phyloP scores from a whole-genome alignment of 139 green algal species.

The Chlamydomonas sp. region DNA sequence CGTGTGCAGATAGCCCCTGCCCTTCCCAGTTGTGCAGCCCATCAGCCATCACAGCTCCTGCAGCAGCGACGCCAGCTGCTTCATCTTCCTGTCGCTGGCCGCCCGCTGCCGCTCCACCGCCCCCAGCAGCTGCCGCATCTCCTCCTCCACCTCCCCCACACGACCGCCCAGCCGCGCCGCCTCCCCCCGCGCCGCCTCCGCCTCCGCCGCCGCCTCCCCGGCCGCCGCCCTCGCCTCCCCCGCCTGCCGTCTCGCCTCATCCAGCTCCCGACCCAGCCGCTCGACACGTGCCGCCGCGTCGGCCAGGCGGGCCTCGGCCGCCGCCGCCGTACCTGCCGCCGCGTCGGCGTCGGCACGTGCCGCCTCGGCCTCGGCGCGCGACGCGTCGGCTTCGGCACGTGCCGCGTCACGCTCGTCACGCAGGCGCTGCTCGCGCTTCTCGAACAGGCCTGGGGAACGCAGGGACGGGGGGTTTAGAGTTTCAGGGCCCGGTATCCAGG shows the following conservation, averaged over 20 bases:
- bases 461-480: neutral
- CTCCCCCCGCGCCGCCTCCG: conserved; percentile 38
- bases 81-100: conserved; percentile 68
- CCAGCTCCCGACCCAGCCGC: neutral
- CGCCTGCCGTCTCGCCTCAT: conserved; percentile 4
- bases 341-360: conserved; percentile 29
- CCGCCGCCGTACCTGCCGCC: neutral
- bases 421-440: conserved; percentile 58
- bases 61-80: conserved; percentile 49
- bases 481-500: no score
- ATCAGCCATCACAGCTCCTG: conserved; percentile 43
- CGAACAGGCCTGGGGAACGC: conserved; percentile 53
- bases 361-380: conserved; percentile 55
- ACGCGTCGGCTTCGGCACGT: conserved; percentile 1
- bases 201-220: conserved; percentile 21
- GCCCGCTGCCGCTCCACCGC: conserved; percentile 72
- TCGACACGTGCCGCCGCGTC: conserved; percentile 11
- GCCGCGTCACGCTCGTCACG: conserved; percentile 61
- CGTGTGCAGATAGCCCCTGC: no score
- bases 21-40: no score
- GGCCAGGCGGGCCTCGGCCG: conserved; percentile 23
- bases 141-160: conserved; percentile 68
- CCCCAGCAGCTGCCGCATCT: conserved; percentile 72
- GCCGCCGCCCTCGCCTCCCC: conserved; percentile 8
- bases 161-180: conserved; percentile 33